Evolutionary conservation across 805 yeast genomes (phyloP), one percentile per base, ranked within the genome.

Genomic region (Metschnikowia drakensbergensis): DNA sequence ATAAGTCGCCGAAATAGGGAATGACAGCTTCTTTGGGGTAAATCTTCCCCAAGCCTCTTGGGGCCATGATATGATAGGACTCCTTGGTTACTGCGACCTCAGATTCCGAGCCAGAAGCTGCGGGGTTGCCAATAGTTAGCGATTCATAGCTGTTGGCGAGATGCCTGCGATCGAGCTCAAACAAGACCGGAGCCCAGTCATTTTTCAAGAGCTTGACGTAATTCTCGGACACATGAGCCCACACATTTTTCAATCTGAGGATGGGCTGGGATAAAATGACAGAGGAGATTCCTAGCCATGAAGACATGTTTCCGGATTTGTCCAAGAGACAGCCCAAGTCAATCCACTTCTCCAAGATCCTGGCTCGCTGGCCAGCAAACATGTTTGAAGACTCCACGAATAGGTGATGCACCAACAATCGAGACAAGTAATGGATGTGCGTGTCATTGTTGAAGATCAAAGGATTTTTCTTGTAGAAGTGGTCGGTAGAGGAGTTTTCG

Each of bases 151-250:
- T 50, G 50, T 66, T 68, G 9, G 69, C 68, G 64, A 86, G 73
- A 42, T 84, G 77, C 56, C 94, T 75, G 60, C 94, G 78, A 53
- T 89, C 95, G 32, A 92, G 73, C 61, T 91, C 97, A 67, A 87
- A 88, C 6, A 88, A 84, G 25, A 92, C 95, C 2, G 95, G 96
- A 0, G 94, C 88, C 97, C 97, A 92, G 57, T 87, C 95, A 44
- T 82, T 81, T 38, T 83, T 79, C 28, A 89, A 79, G 2, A 80
- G 69, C 47, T 79, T 82, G 45, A 87, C 65, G 40, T 79, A 72
- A 28, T 78, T 77, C 22, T 77, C 75, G 10, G 86, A 78, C 3
- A 90, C 87, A 42, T 73, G 70, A 6, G 83, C 70, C 98, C 98
- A 92, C 1, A 91, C 77, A 46, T 79, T 76, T 27, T 78, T 69